Evolutionary conservation across 331 rosid species (phyloP).

Genomic region (Malus hybrid): DNA sequence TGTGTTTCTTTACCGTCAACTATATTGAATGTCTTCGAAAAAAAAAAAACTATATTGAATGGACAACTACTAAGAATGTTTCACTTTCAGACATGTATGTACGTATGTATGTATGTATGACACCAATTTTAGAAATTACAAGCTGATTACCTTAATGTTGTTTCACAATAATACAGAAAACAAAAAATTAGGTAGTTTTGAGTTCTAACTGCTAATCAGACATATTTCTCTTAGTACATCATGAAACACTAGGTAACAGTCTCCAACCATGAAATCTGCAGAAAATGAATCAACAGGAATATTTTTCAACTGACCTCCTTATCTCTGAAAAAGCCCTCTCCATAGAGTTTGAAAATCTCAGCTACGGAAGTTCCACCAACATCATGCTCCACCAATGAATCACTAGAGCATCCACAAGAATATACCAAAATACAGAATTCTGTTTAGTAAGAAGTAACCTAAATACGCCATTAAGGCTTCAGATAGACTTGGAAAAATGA

Average conservation of each 20-base stretch:
- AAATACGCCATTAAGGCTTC: not conserved
- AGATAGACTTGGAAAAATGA: not conserved
- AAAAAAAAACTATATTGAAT: not conserved
- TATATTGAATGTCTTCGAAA: not conserved
- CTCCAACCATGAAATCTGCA: not conserved
- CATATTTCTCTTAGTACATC: not conserved
- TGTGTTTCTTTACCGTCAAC: not conserved
- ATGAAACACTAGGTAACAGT: not conserved
- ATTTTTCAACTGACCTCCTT: slow-evolving; percentile 64
- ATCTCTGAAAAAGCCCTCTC: slow-evolving; percentile 78
- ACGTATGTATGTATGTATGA: too few relatives aligned
- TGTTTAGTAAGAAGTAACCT: slow-evolving; percentile 17
- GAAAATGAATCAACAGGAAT: not conserved
- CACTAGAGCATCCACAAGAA: slow-evolving; percentile 47
- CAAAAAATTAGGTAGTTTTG: not conserved
- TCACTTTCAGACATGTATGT: not conserved
- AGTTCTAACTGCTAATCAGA: not conserved
- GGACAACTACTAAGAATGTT: not conserved
- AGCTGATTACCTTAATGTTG: not conserved
- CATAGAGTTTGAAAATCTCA: slow-evolving; percentile 75
- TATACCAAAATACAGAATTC: slow-evolving; percentile 6
- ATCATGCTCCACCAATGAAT: slow-evolving; percentile 66
- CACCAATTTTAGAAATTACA: not conserved
- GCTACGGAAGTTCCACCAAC: slow-evolving; percentile 63
- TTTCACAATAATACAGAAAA: not conserved